Conservation (phyloP, 352 stramenopile species). For the Pythium brachiatum region DNA sequence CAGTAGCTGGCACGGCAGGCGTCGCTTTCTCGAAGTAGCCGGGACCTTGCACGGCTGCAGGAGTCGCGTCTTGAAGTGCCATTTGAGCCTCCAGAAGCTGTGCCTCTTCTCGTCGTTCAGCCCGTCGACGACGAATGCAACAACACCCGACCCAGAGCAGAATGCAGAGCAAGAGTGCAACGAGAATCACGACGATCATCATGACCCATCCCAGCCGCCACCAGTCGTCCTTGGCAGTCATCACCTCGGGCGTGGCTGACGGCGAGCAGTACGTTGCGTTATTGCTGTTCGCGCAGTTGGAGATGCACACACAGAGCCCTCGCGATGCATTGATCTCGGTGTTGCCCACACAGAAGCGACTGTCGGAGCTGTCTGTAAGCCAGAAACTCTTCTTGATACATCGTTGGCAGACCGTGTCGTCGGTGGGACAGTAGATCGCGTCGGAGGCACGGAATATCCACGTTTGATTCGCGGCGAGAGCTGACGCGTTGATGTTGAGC, state of each 20-base stretch:
- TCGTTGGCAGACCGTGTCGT: conserved; percentile 10
- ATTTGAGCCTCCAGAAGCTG: not conserved
- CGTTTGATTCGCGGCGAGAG: not conserved
- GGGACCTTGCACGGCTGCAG: not conserved
- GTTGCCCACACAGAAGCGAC: conserved; percentile 17
- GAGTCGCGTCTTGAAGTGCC: not conserved
- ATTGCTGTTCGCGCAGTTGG: conserved; percentile 9
- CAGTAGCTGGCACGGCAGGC: too few species aligned
- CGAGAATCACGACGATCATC: not conserved
- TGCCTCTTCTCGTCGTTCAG: not conserved
- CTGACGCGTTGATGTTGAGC: not conserved
- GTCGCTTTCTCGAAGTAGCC: not conserved
- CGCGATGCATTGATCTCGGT: not conserved
- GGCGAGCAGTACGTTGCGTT: not conserved
- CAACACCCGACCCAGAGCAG: not conserved
- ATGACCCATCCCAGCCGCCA: not conserved
- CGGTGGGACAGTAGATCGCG: conserved; percentile 5
- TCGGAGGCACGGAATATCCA: conserved; percentile 10
- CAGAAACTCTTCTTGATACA: conserved; percentile 10
- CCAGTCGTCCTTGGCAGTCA: not conserved
- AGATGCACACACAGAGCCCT: conserved; percentile 12
- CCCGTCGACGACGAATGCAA: not conserved
- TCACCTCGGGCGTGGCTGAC: too few species aligned
- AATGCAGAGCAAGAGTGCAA: not conserved
- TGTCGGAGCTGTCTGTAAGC: conserved; percentile 2